A percentile compares a stretch with the other conserved stretches of the same genome.
Conservation (phyloP, 2,329 filamentous ascomycete species). For the Aspergillus persii region DNA sequence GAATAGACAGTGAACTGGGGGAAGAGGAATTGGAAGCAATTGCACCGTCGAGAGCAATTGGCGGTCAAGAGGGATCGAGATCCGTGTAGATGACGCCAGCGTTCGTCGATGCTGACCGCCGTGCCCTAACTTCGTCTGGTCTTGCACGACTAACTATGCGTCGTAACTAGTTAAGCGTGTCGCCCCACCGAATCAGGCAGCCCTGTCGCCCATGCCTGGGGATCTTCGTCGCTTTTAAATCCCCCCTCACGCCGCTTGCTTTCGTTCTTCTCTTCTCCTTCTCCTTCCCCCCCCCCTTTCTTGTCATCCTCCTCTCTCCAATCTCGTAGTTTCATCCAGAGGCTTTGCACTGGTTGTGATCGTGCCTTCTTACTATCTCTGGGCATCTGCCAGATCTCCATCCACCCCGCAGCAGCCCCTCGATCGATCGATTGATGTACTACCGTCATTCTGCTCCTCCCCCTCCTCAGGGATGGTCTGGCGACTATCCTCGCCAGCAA, state of each 20-base stretch:
- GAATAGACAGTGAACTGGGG: too few relatives aligned
- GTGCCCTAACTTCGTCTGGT: too few relatives aligned
- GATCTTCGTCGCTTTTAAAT: slow-evolving; percentile 4
- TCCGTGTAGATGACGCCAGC: too few relatives aligned
- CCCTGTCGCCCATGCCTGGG: background rate
- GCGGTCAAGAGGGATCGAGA: too few relatives aligned
- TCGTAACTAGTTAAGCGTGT: too few relatives aligned
- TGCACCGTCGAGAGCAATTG: too few relatives aligned
- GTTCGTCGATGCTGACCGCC: too few relatives aligned
- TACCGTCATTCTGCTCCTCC: slow-evolving; percentile 14
- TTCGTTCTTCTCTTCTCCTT: slow-evolving; percentile 2
- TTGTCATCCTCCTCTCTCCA: background rate
- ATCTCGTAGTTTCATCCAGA: background rate
- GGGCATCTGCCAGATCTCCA: background rate
- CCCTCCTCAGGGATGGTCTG: slow-evolving; percentile 15
- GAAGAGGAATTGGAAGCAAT: too few relatives aligned
- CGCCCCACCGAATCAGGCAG: slow-evolving; percentile 8
- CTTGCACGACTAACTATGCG: too few relatives aligned
- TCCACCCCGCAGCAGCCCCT: background rate
- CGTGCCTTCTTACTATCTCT: background rate
- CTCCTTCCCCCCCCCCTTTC: background rate
- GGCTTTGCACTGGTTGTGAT: background rate
- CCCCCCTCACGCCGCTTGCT: slow-evolving; percentile 3
- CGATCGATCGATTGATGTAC: slow-evolving; percentile 20
- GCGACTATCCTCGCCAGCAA: slow-evolving; percentile 13